Base-by-base conservation (phyloP, 495 filamentous ascomycete genomes). In the Tirmania nivea region DNA sequence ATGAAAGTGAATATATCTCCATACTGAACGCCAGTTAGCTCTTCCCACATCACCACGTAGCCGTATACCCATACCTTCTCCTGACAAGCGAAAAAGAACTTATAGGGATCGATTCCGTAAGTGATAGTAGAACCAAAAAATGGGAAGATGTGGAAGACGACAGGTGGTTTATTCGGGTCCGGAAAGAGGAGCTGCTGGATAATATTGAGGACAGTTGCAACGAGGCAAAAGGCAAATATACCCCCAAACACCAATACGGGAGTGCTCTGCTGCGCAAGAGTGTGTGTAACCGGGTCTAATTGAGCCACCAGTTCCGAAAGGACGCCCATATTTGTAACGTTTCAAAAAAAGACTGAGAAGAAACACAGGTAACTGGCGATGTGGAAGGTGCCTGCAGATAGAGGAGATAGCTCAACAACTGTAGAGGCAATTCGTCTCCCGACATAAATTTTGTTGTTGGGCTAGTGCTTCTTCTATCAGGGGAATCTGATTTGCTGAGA, bases 131-230 rank as follows among this genome's bases (percentile, higher is more conserved):
- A 89, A 19, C 84, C 84, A 60, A 90, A 67, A 45, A 88, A 63
- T 5, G 84, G 85, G 59, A 90, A 75, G 78, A 78, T 87, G 68
- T 88, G 82, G 61, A 88, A 90, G 45, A 90, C 83, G 11, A 89
- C 56, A 6, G 84, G 84, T 11, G 84, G 84, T 61, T 86, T 80
- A 63, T 78, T 78, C 50, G 76, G 73, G 55, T 81, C 79, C 61
- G 73, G 78, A 65, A 82, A 79, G 52, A 87, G 67, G 3, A 84
- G 54, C 62, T 90, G 84, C 11, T 70, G 65, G 49, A 81, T 54
- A 45, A 87, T 76, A 60, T 88, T 87, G 58, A 81, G 35, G 39
- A 79, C 54, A 11, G 88, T 73, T 3, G 70, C 58, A 39, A 81
- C 17, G 36, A 77, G 64, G 42, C 79, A 21, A 58, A 78, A 68